Evolutionary conservation across 352 stramenopile genomes (phyloP), one percentile per base, ranked within the genome.

Genomic region (Phytophthora multivora): DNA sequence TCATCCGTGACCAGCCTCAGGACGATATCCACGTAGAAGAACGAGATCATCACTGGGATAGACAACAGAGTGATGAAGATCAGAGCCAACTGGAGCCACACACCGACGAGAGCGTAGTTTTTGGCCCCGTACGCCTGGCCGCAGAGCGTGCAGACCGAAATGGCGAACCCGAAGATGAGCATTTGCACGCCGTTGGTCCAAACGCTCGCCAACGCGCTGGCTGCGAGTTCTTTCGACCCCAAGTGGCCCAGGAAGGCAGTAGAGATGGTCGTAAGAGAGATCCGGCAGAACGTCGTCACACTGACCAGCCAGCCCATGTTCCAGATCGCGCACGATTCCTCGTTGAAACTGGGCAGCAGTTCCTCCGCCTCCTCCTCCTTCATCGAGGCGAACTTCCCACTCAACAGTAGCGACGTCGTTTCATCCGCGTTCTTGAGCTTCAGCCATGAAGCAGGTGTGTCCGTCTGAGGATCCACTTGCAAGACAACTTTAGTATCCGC

Each of bases 271-370:
- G 85, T 79, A 10, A 92, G 71, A 58, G 81, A 88, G 63, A 91
- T 89, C 18, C 83, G 78, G 57, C 81, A 91, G 52, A 94, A 90
- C 8, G 85, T 94, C 21, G 85, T 75, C 18, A 94, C 71, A 56
- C 79, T 90, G n/a, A 94, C 85, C 38, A 91, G 80, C 83, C 81
- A 94, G 46, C 80, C 83, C 83, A 94, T 94, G 59, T 69, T 85
- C 81, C 81, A 93, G 63, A 93, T 88, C 42, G 82, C 75, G 35
- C 59, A 76, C 25, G 80, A 73, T 62, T 93, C 84, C 40, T 89
- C 73, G 36, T 60, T 43, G 15, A 74, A 71, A 40, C 76, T 73
- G 8, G 78, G 77, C 21, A 73, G 23, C 5, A 51, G 55, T 16
- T 52, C 38, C 50, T 63, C 54, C 15, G 13, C 38, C 35, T 72